Base-by-base conservation (phyloP, 2,329 filamentous ascomycete genomes). In the Thielaviopsis musarum region DNA sequence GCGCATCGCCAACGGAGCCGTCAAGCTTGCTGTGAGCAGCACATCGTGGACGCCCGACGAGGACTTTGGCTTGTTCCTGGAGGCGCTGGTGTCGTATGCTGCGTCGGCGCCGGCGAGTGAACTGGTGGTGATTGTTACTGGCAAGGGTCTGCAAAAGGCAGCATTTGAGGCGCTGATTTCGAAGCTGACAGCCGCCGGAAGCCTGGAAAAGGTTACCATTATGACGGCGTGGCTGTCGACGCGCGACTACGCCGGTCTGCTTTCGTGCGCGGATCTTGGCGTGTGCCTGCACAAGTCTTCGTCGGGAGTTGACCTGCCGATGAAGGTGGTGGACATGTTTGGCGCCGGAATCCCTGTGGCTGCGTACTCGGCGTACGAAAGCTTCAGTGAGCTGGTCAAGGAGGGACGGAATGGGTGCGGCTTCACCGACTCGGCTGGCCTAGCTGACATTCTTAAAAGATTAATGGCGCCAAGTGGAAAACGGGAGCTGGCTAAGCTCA, bases 301-400 rank as follows among this genome's bases (percentile, higher is more conserved):
- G 64, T 95, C 89, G 2, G 93, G 93, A 1, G 90, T 98, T 0
- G 93, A 98, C 70, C 75, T 98, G 21, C 93, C 93, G 0, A 98
- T 98, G 93, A 98, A 98, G 72, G 90, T 98, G 0, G 91, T 98
- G 15, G 93, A 98, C 69, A 96, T 98, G 91, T 97, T 98, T 69
- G 93, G 93, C 2, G 87, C 91, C 0, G 93, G 91, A 0, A 74
- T 98, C 28, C 93, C 93, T 0, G 93, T 98, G 0, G 84, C 85
- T 0, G 91, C 90, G 3, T 97, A 93, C 77, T 81, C 81, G 26
- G 79, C 80, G 1, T 98, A 95, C 67, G 84, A 91, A 68, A 91
- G 91, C 63, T 95, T 95, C 77, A 76, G 81, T 2, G 93, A 98
- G 72, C 74, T 98, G n/a, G 87, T 98, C 26, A 85, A 80, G 57